Evolutionary conservation across 257 asterid species (phyloP), one percentile per base, ranked within the genome.

Genomic region (Solanum okadae): DNA sequence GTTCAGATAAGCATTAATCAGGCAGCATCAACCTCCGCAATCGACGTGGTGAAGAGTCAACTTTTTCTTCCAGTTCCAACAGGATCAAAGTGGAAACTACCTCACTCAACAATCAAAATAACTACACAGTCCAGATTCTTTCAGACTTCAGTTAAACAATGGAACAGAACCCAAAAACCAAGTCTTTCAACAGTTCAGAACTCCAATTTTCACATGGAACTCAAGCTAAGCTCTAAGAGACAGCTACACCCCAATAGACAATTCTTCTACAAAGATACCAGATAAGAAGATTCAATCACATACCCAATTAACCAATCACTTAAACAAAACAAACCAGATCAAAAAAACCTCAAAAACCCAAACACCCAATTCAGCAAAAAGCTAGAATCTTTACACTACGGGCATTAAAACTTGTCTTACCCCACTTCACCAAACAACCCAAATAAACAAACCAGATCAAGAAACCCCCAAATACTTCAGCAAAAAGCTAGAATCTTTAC

Each of bases 321-420:
- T 38, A 56, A n/a, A 23, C 44, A 78, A 89, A n/a, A 23, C 44
- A 78, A 89, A 40, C 75, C 88, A 85, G 44, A 90, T 89, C 81
- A 68, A 63, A 87, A 67, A 87, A 56, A 71, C 13, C 27, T 13
- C 88, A 65, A 86, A 84, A 2, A 20, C 31, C 52, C 82, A 75
- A 88, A 61, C 42, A 77, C 63, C 86, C 71, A 25, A 27, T 14
- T 38, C 40, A 16, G 49, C 38, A 61, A n/a, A 49, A 56, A 79
- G 38, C 40, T 42, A 25, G 38, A 79, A 79, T 79, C 27, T 79
- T 79, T 44, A 79, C 40, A 79, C 52, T 5, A 79, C 18, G 38
- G 15, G 10, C 37, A 79, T 8, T 29, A 42, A 16, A 33, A 7
- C 15, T 56, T 40, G 7, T 10, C 79, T 40, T 75, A 72, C 78